These are phyloP conservation scores for Trichoderma atroviride DNA, from an alignment of 2,329 filamentous ascomycete genomes.

Conservation along the genomic window DNA sequence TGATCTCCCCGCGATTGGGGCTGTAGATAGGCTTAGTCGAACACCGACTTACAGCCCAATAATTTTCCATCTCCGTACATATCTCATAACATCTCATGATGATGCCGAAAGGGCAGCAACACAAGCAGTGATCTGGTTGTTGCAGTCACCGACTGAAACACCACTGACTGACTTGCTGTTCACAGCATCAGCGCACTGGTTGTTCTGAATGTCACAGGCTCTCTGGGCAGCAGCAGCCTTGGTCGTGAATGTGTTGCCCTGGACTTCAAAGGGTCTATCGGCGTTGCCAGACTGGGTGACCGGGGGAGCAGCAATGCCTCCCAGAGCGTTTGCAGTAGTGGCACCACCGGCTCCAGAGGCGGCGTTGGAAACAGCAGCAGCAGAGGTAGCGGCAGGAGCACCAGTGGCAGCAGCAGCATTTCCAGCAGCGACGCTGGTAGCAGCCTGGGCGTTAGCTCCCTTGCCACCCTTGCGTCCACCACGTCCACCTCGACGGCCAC, in stretches of 20 bases:
- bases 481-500: background rate
- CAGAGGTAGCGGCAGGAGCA: slow-evolving; percentile 21
- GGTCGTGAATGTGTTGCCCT: slow-evolving; percentile 61
- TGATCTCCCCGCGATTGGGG: slow-evolving; percentile 19
- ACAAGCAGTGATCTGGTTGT: slow-evolving; percentile 49
- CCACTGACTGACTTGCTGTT: slow-evolving; percentile 52
- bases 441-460: background rate
- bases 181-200: slow-evolving; percentile 58
- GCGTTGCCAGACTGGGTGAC: slow-evolving; percentile 52
- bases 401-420: background rate
- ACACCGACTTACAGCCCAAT: slow-evolving; percentile 19
- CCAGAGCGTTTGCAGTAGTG: slow-evolving; percentile 45
- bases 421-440: background rate
- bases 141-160: slow-evolving; percentile 54
- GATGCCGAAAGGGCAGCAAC: slow-evolving; percentile 7
- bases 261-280: slow-evolving; percentile 57
- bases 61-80: background rate
- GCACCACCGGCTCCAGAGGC: slow-evolving; percentile 34
- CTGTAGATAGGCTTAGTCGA: slow-evolving; percentile 9
- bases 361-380: slow-evolving; percentile 24
- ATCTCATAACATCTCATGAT: slow-evolving; percentile 18
- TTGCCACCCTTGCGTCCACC: slow-evolving; percentile 3
- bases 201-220: slow-evolving; percentile 66
- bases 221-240: slow-evolving; percentile 59
- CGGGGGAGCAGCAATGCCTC: slow-evolving; percentile 54